Base-by-base conservation (phyloP, 2,329 filamentous ascomycete species). In the Penicillium brasilianum region DNA sequence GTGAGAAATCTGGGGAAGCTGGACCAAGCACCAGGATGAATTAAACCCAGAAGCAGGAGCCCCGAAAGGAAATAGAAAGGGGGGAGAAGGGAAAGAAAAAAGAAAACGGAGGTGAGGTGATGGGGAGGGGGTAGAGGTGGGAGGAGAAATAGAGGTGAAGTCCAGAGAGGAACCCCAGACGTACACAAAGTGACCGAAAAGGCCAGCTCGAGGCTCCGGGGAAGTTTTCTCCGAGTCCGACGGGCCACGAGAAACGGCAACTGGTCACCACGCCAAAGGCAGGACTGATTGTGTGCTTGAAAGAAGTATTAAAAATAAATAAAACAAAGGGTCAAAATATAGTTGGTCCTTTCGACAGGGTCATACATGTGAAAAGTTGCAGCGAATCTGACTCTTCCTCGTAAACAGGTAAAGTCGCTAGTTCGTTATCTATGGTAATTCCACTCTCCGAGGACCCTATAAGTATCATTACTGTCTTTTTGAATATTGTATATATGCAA, bases 201-300 rank as follows among this genome's bases (percentile, higher is more conserved):
- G 67, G 67, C 66, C 67, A 69, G 63, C 60, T 69, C 65, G 67
- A 69, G 64, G 60, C 63, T 68, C 66, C 66, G 66, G 67, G 67
- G 66, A 55, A 53, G 64, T 67, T 69, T 69, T 69, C 65, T 69
- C 67, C 67, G 66, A 61, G 57, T 41, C 67, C 67, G 65, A 62
- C n/a, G 53, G 53, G 30, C 51, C 32, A 48, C 46, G 18, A 32
- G 20, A 63, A 28, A 61, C 43, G 20, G 36, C 30, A 28, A 30
- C 48, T 48, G 18, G 58, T 20, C 6, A 25, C 18, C 14, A 4
- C 30, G 10, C 22, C 9, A 46, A 4, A 14, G 9, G 43, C 4
- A 14, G 22, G 43, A n/a, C 5, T 16, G 16, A 14, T 11, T 48
- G 4, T 30, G 44, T 48, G 14, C 25, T 9, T 4, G 8, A 30